Conservation (phyloP, 2,329 filamentous ascomycete genomes). For the Stemphylium vesicarium region DNA sequence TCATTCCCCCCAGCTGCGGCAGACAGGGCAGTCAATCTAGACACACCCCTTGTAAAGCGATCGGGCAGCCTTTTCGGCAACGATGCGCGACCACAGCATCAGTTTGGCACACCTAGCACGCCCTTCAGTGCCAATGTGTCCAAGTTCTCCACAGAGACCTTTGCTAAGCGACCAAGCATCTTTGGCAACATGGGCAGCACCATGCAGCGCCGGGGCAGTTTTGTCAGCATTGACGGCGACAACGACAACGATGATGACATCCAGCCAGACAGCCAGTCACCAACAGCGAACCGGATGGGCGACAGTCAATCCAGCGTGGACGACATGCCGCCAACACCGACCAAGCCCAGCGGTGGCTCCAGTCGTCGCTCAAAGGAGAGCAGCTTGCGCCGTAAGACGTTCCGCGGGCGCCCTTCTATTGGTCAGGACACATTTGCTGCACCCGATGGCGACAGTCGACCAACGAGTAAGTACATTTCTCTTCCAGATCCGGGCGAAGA, state of each 20-base stretch:
- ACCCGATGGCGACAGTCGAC: constrained; percentile 39
- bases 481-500: constrained; percentile 38
- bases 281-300: constrained; percentile 58
- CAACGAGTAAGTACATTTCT: constrained; percentile 48
- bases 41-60: constrained; percentile 51
- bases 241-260: constrained; percentile 79
- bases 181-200: constrained; percentile 64
- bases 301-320: constrained; percentile 67
- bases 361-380: constrained; percentile 57
- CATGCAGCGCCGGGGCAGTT: constrained; percentile 68
- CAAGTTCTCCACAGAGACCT: constrained; percentile 70
- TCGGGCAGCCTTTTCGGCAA: constrained; percentile 65
- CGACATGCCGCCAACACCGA: constrained; percentile 92
- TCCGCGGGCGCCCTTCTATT: constrained; percentile 54
- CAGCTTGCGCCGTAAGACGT: constrained; percentile 58
- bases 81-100: constrained; percentile 69
- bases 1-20: constrained; percentile 69
- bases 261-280: constrained; percentile 56
- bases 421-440: constrained; percentile 56
- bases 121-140: constrained; percentile 73
- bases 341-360: constrained; percentile 68
- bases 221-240: constrained; percentile 81
- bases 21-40: constrained; percentile 39
- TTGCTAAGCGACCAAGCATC: constrained; percentile 67
- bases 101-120: constrained; percentile 80